phyloP scores from a whole-genome alignment of 2,329 filamentous ascomycete species.

The Epicoccum sorghinum region DNA sequence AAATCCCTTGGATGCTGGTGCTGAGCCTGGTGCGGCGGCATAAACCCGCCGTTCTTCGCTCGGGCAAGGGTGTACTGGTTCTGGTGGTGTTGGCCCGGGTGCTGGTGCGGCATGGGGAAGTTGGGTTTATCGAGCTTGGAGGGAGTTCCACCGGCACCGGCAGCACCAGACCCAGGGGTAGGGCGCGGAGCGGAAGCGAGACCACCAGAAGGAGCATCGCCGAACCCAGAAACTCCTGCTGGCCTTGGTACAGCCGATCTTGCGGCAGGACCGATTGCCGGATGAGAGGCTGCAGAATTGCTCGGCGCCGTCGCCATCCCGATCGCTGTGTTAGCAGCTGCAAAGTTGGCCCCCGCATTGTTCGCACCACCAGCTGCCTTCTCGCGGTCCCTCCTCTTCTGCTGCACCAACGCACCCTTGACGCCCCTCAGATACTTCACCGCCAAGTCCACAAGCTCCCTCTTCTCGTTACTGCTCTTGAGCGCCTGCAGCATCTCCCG shows the following conservation, averaged over 20 bases:
- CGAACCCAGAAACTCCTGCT: too few species aligned
- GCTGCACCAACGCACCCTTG: conserved; percentile 61
- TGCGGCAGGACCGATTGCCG: too few species aligned
- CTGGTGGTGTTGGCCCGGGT: too few species aligned
- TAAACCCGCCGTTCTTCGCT: background rate
- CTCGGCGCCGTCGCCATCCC: background rate
- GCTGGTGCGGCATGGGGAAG: too few species aligned
- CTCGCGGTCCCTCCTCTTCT: conserved; percentile 54
- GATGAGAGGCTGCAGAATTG: too few species aligned
- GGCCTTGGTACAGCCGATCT: too few species aligned
- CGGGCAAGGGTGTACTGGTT: background rate
- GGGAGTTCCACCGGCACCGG: too few species aligned
- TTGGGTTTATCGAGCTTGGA: too few species aligned
- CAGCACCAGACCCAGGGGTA: too few species aligned
- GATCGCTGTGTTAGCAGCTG: background rate
- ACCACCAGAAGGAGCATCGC: background rate
- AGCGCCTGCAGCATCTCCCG: conserved; percentile 68
- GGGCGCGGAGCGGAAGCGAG: too few species aligned
- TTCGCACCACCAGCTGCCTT: conserved; percentile 18
- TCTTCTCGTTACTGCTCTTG: conserved; percentile 62
- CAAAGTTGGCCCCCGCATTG: background rate
- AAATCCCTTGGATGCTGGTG: too few species aligned
- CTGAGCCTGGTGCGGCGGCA: background rate
- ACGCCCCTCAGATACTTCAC: conserved; percentile 63
- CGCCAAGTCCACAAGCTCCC: conserved; percentile 59